phyloP scores from a whole-genome alignment of 228 moss, liverwort and hornwort species.

The Sphagnum magellanicum region DNA sequence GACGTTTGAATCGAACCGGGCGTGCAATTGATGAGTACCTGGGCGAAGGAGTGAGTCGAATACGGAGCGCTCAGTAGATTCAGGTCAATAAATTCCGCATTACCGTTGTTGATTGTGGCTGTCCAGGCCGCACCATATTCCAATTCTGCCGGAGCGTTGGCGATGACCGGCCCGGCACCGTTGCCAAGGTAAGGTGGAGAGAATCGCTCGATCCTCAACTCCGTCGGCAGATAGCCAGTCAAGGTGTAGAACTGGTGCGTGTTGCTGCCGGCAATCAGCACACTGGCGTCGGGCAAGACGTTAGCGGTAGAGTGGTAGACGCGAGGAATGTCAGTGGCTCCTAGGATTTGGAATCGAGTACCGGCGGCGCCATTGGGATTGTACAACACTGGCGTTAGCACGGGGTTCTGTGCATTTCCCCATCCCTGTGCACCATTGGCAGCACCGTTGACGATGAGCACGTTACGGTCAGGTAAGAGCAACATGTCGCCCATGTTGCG shows the following conservation, averaged over 20 bases:
- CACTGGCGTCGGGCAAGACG: slow-evolving; percentile 22
- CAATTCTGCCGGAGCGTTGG: neutral
- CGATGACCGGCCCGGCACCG: slow-evolving; percentile 6
- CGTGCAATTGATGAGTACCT: slow-evolving; percentile 4
- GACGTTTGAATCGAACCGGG: neutral
- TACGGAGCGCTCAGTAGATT: slow-evolving; percentile 14
- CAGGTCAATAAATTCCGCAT: slow-evolving; percentile 11
- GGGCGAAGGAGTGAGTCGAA: slow-evolving; percentile 25
- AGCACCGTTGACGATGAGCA: slow-evolving; percentile 29
- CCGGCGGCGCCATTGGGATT: slow-evolving; percentile 4
- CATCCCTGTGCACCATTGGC: slow-evolving; percentile 27
- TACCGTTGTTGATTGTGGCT: slow-evolving; percentile 3
- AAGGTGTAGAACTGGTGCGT: slow-evolving; percentile 24
- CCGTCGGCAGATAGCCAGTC: slow-evolving; percentile 22
- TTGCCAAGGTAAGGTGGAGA: slow-evolving; percentile 19
- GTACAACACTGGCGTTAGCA: slow-evolving; percentile 19
- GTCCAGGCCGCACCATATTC: slow-evolving; percentile 17
- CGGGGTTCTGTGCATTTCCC: slow-evolving; percentile 18
- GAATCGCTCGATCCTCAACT: slow-evolving; percentile 27
- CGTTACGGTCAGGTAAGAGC: slow-evolving; percentile 18
- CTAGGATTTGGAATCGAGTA: slow-evolving; percentile 14
- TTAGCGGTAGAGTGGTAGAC: slow-evolving; percentile 28
- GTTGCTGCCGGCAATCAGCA: slow-evolving; percentile 33
- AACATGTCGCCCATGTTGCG: slow-evolving; percentile 38
- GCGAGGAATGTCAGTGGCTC: slow-evolving; percentile 11